phyloP scores from a whole-genome alignment of 108 stramenopile species.

The Fistulifera pelliculosa region DNA sequence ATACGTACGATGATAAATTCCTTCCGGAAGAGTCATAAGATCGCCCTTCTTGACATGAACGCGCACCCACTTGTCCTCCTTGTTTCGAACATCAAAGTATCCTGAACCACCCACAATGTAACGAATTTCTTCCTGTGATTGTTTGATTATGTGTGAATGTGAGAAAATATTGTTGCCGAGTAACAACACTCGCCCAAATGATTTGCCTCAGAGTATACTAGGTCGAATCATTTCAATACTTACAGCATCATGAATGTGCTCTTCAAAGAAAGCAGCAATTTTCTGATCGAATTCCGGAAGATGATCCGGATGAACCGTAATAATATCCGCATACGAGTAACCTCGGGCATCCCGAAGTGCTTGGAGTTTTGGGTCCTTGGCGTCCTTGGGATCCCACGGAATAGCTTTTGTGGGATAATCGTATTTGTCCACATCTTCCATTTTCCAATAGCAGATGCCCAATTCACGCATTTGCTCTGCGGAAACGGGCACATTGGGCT shows the following conservation, averaged over 20 bases:
- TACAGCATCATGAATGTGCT: constrained; percentile 84
- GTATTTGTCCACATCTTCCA: constrained; percentile 58
- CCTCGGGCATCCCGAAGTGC: constrained; percentile 51
- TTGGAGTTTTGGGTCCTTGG: constrained; percentile 59
- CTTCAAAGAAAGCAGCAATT: constrained; percentile 53
- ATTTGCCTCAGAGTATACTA: too few species aligned
- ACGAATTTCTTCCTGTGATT: constrained; percentile 84
- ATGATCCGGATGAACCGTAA: constrained; percentile 85
- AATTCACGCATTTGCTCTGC: constrained; percentile 40
- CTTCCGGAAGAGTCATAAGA: constrained; percentile 92
- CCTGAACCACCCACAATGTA: constrained; percentile 80
- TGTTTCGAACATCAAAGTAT: constrained; percentile 92
- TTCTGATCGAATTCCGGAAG: constrained; percentile 27
- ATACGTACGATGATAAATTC: constrained; percentile 59
- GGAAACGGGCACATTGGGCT: constrained; percentile 60
- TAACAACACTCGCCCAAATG: too few species aligned
- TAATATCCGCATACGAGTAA: constrained; percentile 80
- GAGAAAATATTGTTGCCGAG: too few species aligned
- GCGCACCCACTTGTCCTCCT: constrained; percentile 83
- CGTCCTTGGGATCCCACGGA: constrained; percentile 80
- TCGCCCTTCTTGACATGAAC: constrained; percentile 89
- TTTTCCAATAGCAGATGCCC: constrained; percentile 80
- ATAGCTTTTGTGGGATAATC: constrained; percentile 67
- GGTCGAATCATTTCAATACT: not conserved
- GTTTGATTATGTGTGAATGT: not conserved